These are phyloP conservation scores for Rhizopogon vesiculosus DNA, from an alignment of 768 basidiomycete genomes.

Conservation along the genomic window DNA sequence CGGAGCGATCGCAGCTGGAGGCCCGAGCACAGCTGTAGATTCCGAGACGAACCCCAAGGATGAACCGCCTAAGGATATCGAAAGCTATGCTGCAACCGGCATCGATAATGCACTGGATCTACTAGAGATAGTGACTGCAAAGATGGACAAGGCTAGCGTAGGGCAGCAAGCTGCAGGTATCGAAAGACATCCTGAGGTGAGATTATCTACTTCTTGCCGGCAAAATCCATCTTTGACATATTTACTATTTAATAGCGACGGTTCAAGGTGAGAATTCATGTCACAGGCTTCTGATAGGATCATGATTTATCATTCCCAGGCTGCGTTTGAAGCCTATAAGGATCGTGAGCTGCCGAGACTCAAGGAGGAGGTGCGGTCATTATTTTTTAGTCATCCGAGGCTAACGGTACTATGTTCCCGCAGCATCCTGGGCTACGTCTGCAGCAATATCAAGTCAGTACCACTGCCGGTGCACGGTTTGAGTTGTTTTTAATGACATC, in stretches of 20 bases:
- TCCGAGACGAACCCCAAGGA: constrained; percentile 16
- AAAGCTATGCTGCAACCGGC: constrained; percentile 80
- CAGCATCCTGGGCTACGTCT: constrained; percentile 87
- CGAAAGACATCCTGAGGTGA: constrained; percentile 89
- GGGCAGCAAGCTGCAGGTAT: constrained; percentile 83
- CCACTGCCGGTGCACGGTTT: not conserved
- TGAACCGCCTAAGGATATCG: constrained; percentile 37
- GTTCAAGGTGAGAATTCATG: constrained; percentile 59
- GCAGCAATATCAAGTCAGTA: constrained; percentile 78
- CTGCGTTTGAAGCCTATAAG: constrained; percentile 86
- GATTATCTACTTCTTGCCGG: constrained; percentile 14
- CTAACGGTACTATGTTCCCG: constrained; percentile 8
- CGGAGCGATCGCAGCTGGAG: constrained; percentile 81
- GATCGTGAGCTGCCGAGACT: constrained; percentile 82
- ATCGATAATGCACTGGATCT: constrained; percentile 90
- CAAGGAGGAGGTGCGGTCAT: constrained; percentile 59
- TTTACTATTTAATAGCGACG: constrained; percentile 52
- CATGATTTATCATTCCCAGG: constrained; percentile 34
- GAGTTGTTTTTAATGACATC: not conserved
- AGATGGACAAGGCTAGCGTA: constrained; percentile 89
- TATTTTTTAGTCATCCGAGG: not conserved
- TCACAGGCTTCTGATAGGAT: not conserved
- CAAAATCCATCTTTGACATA: constrained; percentile 8
- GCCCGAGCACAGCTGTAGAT: constrained; percentile 20
- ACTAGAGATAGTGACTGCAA: constrained; percentile 83